Percentiles rank a stretch among this genome's conserved stretches.
phyloP scores from a whole-genome alignment of 108 stramenopile species.

The Cyclotella atomus region DNA sequence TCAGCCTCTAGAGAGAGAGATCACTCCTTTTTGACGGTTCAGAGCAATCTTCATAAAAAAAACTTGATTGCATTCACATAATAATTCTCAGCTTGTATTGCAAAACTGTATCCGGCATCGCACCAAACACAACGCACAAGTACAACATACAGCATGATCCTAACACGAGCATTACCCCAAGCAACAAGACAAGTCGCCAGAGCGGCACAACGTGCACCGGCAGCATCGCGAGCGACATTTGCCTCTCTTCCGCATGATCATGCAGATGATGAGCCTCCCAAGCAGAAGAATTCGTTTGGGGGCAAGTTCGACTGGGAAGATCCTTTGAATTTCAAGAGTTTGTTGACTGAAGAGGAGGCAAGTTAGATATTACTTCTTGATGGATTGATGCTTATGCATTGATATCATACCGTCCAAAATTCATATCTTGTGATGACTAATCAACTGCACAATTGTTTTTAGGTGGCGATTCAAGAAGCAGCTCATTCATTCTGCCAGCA shows the following conservation, averaged over 20 bases:
- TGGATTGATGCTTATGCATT: background rate
- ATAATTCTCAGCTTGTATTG: too few species aligned
- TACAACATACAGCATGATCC: slow-evolving; percentile 3
- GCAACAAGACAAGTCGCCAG: background rate
- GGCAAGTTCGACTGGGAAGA: slow-evolving; percentile 36
- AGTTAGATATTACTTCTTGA: too few species aligned
- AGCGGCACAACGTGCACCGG: background rate
- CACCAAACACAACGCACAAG: too few species aligned
- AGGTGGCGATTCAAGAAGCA: slow-evolving; percentile 54
- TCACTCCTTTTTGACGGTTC: too few species aligned
- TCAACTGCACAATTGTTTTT: background rate
- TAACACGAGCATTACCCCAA: background rate
- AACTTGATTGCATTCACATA: too few species aligned
- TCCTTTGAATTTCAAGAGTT: slow-evolving; percentile 30
- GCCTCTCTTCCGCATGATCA: background rate
- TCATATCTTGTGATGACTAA: background rate
- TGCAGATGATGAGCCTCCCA: slow-evolving; percentile 18
- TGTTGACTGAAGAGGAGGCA: slow-evolving; percentile 42
- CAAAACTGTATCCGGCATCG: too few species aligned
- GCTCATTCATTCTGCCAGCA: slow-evolving; percentile 80
- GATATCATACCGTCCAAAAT: background rate
- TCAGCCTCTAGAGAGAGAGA: too few species aligned
- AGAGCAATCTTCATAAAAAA: too few species aligned
- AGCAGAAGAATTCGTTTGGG: slow-evolving; percentile 34
- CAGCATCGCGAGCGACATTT: background rate